phyloP scores from a whole-genome alignment of 2,329 filamentous ascomycete genomes.

The Ophiocordyceps camponoti-rufipedis region DNA sequence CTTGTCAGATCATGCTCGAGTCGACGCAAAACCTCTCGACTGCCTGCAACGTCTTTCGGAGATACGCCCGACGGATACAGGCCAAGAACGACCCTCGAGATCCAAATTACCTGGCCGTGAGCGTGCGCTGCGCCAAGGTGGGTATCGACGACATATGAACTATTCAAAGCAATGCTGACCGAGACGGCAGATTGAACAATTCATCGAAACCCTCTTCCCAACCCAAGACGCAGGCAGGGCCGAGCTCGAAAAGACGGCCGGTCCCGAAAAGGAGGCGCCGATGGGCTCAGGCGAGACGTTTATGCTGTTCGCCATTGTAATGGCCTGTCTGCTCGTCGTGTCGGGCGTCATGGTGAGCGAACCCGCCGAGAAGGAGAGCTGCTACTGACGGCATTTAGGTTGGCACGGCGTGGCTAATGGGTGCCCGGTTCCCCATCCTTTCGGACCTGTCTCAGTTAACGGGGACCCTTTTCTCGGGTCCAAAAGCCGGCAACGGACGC shows the following conservation, averaged over 20 bases:
- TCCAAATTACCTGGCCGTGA: conserved; percentile 83
- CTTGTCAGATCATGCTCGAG: conserved; percentile 79
- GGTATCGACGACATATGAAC: background rate
- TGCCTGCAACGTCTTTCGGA: conserved; percentile 66
- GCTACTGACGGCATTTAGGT: conserved; percentile 33
- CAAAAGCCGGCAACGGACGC: conserved; percentile 9
- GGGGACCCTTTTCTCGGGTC: conserved; percentile 7
- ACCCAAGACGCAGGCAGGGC: conserved; percentile 53
- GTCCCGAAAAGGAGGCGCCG: conserved; percentile 20
- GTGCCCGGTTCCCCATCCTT: conserved; percentile 55
- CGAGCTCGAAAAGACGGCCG: conserved; percentile 19
- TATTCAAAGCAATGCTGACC: background rate
- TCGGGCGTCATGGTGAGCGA: conserved; percentile 57
- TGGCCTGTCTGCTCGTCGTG: conserved; percentile 52
- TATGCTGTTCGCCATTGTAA: conserved; percentile 47
- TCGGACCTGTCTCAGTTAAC: conserved; percentile 10
- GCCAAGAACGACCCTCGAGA: conserved; percentile 89
- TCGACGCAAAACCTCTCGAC: conserved; percentile 78
- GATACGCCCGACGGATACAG: conserved; percentile 64
- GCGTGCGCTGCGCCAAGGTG: conserved; percentile 74
- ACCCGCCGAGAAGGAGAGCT: background rate
- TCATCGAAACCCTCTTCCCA: conserved; percentile 87
- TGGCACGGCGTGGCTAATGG: conserved; percentile 57
- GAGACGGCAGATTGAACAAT: conserved; percentile 60
- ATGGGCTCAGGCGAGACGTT: conserved; percentile 40